phyloP scores from a whole-genome alignment of 2,329 filamentous ascomycete species.

The Colletotrichum orbiculare region DNA sequence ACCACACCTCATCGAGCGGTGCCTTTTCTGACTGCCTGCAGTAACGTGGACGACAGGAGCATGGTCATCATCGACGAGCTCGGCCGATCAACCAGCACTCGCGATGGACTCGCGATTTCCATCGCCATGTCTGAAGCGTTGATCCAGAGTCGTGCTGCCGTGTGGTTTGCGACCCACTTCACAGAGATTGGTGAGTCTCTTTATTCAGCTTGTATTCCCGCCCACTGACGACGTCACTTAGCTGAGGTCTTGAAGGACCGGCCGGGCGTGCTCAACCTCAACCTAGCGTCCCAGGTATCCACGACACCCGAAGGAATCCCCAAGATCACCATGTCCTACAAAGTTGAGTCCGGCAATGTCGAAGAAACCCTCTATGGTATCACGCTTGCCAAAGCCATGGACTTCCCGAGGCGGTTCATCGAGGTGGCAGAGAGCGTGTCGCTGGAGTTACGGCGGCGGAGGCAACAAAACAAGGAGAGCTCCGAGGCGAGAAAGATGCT shows the following conservation, averaged over 20 bases:
- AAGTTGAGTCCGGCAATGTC: constrained; percentile 77
- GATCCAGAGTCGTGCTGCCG: constrained; percentile 78
- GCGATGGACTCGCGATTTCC: constrained; percentile 89
- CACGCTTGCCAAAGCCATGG: constrained; percentile 79
- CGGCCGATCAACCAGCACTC: constrained; percentile 88
- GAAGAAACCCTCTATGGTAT: constrained; percentile 84
- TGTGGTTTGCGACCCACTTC: constrained; percentile 97
- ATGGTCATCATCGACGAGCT: constrained; percentile 92
- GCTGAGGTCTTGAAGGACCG: constrained; percentile 79
- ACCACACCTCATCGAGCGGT: neutral
- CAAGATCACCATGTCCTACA: constrained; percentile 90
- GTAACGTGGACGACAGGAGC: constrained; percentile 79
- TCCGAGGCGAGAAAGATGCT: constrained; percentile 69
- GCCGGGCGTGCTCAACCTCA: constrained; percentile 83
- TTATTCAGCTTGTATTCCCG: neutral
- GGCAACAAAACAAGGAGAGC: constrained; percentile 67
- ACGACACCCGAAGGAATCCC: constrained; percentile 58
- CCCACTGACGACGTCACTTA: constrained; percentile 38
- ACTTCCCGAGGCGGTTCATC: constrained; percentile 76
- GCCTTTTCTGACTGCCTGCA: neutral
- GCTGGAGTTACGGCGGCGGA: constrained; percentile 66
- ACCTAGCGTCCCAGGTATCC: constrained; percentile 78
- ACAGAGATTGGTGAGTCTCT: constrained; percentile 70
- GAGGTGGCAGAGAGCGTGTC: constrained; percentile 76
- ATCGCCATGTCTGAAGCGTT: constrained; percentile 90